Evolutionary conservation across 768 basidiomycete species (phyloP), one percentile per base, ranked within the genome.

Genomic region (Leccinum aurantiacum): DNA sequence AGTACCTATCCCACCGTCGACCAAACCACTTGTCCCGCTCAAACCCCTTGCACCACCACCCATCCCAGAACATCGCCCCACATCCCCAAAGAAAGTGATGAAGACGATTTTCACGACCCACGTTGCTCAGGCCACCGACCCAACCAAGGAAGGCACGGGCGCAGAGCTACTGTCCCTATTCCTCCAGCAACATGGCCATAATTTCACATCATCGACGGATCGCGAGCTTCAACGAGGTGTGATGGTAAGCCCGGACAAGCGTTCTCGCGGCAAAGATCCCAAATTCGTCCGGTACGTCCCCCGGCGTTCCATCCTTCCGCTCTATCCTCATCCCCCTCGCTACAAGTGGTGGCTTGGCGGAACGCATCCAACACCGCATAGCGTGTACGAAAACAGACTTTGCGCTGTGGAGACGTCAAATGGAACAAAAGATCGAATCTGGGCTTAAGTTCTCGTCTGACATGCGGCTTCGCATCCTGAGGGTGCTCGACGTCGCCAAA

Each of bases 171-270:
- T 84, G 10, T 80, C 82, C 4, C 75, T 87, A 15, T 77, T 85
- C 49, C 69, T 87, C 15, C 80, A 79, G 53, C 80, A 84, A 61
- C 75, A 82, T 41, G 73, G 72, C 0, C 68, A 68, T 59, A 75
- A 52, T 56, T 80, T 63, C 70, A 77, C 67, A 3, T 75, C 76
- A 8, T 63, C 69, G 27, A 69, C 72, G 15, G 76, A 78, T 50
- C 68, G 67, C 2, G 77, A 81, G 62, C 67, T 76, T 2, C 74
- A 74, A 11, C 78, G 84, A n/a, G 86, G 84, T 1, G 64, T 88
- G 41, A 78, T 78, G 60, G 65, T 85, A 56, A 88, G 85, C 70
- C 87, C 87, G 0, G 78, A 83, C 63, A 88, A 87, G 71, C 72
- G 72, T 22, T 73, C 73, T 38, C 76, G 75, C 52, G 76, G 74